Evolutionary conservation across 805 yeast genomes (phyloP).

Genomic region (Teunomyces funiuensis): DNA sequence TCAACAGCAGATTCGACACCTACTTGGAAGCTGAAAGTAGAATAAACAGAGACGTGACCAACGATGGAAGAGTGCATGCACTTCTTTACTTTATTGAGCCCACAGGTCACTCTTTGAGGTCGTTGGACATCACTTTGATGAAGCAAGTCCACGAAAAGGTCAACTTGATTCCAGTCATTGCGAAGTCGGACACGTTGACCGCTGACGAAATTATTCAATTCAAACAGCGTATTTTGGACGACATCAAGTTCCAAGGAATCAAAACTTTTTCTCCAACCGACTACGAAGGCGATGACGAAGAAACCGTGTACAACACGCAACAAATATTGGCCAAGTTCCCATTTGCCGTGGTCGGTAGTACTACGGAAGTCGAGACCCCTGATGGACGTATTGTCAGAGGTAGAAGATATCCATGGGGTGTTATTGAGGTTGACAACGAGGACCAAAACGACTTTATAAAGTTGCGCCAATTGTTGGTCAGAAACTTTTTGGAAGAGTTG

Average conservation of each 20-base stretch:
- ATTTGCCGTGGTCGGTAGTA: slow-evolving; percentile 93
- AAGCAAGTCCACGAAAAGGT: slow-evolving; percentile 85
- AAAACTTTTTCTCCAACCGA: slow-evolving; percentile 71
- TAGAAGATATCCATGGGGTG: slow-evolving; percentile 96
- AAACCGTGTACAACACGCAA: slow-evolving; percentile 62
- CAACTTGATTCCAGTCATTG: slow-evolving; percentile 90
- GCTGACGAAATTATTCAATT: slow-evolving; percentile 79
- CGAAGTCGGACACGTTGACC: slow-evolving; percentile 90
- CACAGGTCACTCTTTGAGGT: slow-evolving; percentile 88
- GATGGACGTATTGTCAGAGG: slow-evolving; percentile 88
- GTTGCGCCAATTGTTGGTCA: slow-evolving; percentile 82
- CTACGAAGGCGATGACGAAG: slow-evolving; percentile 84
- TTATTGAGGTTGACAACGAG: slow-evolving; percentile 92
- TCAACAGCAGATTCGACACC: slow-evolving; percentile 80
- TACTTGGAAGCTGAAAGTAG: slow-evolving; percentile 89
- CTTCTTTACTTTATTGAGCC: slow-evolving; percentile 94
- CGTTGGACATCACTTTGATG: slow-evolving; percentile 88
- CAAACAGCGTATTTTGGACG: slow-evolving; percentile 75
- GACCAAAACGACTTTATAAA: slow-evolving; percentile 88
- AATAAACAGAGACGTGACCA: slow-evolving; percentile 66
- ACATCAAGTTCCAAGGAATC: slow-evolving; percentile 72
- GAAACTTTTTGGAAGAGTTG: slow-evolving; percentile 91
- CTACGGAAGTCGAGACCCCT: slow-evolving; percentile 60
- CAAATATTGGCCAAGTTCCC: slow-evolving; percentile 76
- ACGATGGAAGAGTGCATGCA: slow-evolving; percentile 89